phyloP scores from a whole-genome alignment of 176 grass and related monocot species.

The Saccharum officinarum region DNA sequence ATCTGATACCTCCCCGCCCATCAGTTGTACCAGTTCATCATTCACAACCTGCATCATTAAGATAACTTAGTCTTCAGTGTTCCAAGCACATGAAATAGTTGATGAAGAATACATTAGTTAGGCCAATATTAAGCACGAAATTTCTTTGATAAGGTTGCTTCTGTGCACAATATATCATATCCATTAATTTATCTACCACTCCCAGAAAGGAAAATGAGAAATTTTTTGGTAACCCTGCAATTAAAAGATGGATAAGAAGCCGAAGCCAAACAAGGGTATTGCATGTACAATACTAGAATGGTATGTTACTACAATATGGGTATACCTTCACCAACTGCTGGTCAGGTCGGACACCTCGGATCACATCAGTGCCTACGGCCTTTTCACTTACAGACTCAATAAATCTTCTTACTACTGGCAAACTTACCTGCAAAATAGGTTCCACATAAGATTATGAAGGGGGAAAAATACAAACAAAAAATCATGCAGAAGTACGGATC shows the following conservation, averaged over 20 bases:
- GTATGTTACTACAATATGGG: neutral
- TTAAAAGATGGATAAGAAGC: neutral
- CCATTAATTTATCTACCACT: neutral
- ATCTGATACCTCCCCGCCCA: slow-evolving; percentile 94
- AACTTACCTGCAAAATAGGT: slow-evolving; percentile 65
- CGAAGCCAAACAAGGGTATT: neutral
- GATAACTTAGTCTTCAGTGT: neutral
- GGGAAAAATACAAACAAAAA: neutral
- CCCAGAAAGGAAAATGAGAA: neutral
- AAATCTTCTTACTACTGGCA: slow-evolving; percentile 83
- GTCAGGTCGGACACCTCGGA: slow-evolving; percentile 80
- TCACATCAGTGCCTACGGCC: slow-evolving; percentile 62
- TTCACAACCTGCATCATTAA: slow-evolving; percentile 60
- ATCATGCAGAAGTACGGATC: neutral
- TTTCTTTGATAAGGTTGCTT: neutral
- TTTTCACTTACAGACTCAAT: slow-evolving; percentile 78
- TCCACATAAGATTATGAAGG: neutral
- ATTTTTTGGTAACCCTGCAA: neutral
- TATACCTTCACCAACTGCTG: slow-evolving; percentile 97
- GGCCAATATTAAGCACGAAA: neutral
- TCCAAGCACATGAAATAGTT: neutral
- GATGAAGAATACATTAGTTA: neutral
- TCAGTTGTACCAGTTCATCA: slow-evolving; percentile 85
- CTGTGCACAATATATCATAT: neutral
- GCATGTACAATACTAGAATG: neutral